Evolutionary conservation across 2,329 filamentous ascomycete species (phyloP).

Genomic region (Stromatinia cepivora): DNA sequence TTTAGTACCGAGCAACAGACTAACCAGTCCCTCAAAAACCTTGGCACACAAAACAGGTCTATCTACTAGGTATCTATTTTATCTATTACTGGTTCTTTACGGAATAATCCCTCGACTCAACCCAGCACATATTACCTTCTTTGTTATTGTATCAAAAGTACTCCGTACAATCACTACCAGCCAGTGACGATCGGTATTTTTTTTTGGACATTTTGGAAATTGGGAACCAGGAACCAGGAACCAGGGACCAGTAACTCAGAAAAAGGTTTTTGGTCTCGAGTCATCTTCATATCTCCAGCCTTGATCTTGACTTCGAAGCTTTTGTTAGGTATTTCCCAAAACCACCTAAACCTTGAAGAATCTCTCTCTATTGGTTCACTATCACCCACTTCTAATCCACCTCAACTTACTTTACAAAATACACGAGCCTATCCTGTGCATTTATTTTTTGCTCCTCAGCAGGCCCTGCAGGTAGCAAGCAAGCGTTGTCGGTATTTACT

Average conservation of each 20-base stretch:
- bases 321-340: background rate
- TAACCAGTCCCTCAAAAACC: background rate
- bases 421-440: slow-evolving; percentile 19
- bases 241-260: too few species aligned
- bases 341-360: background rate
- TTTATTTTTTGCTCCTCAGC: slow-evolving; percentile 24
- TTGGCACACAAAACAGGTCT: background rate
- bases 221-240: background rate
- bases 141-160: background rate
- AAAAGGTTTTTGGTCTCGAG: background rate
- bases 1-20: too few species aligned
- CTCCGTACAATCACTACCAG: background rate
- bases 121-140: background rate
- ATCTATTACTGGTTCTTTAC: background rate
- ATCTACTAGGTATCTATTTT: background rate
- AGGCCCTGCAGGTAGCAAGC: slow-evolving; percentile 29
- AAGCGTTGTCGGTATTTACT: slow-evolving; percentile 34
- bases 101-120: background rate
- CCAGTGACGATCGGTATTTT: background rate
- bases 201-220: background rate
- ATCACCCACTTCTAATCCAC: background rate
- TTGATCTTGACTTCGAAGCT: background rate
- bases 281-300: background rate
- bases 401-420: slow-evolving; percentile 11
- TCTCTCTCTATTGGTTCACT: slow-evolving; percentile 6